Evolutionary conservation across 805 yeast species (phyloP), one percentile per base, ranked within the genome.

Genomic region (Wickerhamiella australiensis): DNA sequence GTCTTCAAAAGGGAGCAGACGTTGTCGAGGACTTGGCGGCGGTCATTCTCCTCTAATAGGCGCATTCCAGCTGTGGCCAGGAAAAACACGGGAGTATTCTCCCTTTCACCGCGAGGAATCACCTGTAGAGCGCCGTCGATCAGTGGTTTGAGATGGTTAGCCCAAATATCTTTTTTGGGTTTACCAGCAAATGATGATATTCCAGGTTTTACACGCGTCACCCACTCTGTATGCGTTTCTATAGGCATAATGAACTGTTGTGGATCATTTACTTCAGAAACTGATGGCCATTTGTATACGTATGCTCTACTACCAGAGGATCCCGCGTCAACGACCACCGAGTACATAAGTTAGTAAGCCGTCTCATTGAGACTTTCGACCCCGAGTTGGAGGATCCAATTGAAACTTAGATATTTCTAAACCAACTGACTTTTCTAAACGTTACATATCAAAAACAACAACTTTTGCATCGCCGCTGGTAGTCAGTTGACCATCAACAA

Each of bases 51-150:
- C 0, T 82, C 77, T 42, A 90, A 61, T 38, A 92, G 67, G 54
- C 98, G 74, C 95, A 92, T 86, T 1, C 98, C 98, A 4, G 98
- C 98, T 0, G 98, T 92, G 2, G 97, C 94, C 56, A 85, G 77
- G n/a, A 92, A 76, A 57, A 79, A 92, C 1, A 92, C 74, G 0
- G 98, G 97, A 0, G 97, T 90, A 3, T 76, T 75, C 1, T 63
- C 53, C 55, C 78, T 76, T 49, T 75, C 70, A 0, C 72, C 73
- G 26, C 61, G 58, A 0, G 97, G 97, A 6, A 92, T 77, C 20
- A 82, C 74, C 3, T 66, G 63, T 56, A 77, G 75, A 0, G 96
- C 96, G 62, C 78, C 78, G 42, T 75, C 69, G 15, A 88, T 68
- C 45, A 92, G 66, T 3, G 75, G 72, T 52, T 74, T 65, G 55